A percentile compares a stretch with the other conserved stretches of the same genome.
Conservation (phyloP, 306 rosid species). For the Oxytropis ochrocephala region DNA sequence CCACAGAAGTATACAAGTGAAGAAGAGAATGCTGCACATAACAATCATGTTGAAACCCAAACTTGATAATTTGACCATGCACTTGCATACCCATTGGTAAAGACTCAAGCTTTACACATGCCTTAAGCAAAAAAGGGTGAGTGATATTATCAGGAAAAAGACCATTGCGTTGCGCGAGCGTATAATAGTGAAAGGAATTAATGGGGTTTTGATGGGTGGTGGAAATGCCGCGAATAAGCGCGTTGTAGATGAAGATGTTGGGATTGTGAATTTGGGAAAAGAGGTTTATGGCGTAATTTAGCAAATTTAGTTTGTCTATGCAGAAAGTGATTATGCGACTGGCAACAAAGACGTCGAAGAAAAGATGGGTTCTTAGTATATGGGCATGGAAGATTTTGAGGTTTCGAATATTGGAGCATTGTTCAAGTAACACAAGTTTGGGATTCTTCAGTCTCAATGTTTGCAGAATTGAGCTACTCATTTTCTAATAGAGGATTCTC, state of each 20-base stretch:
- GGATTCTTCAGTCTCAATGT: conserved; percentile 31
- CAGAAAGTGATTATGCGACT: conserved; percentile 39
- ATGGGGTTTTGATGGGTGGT: conserved; percentile 17
- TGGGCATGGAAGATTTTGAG: conserved; percentile 38
- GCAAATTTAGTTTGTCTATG: conserved; percentile 10
- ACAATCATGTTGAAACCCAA: conserved; percentile 30
- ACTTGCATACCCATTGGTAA: conserved; percentile 25
- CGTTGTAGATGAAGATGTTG: conserved; percentile 38
- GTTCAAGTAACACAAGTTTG: conserved; percentile 27
- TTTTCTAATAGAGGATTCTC: not conserved
- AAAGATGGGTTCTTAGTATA: conserved; percentile 30
- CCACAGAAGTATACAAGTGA: conserved; percentile 30
- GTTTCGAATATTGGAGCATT: conserved; percentile 26
- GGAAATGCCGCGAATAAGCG: conserved; percentile 31
- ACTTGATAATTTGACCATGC: conserved; percentile 27
- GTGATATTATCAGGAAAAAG: conserved; percentile 36
- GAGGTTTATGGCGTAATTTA: conserved; percentile 26
- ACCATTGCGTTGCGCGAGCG: conserved; percentile 25
- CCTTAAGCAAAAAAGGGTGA: conserved; percentile 34
- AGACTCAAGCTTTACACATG: conserved; percentile 23
- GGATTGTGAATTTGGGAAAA: conserved; percentile 34
- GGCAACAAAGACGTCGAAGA: conserved; percentile 30
- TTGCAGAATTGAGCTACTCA: conserved; percentile 14
- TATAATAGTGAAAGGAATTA: conserved; percentile 31
- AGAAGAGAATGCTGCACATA: conserved; percentile 31